A percentile compares a stretch with the other conserved stretches of the same genome.
Conservation (phyloP, 306 rosid species). For the Macrotyloma uniflorum region DNA sequence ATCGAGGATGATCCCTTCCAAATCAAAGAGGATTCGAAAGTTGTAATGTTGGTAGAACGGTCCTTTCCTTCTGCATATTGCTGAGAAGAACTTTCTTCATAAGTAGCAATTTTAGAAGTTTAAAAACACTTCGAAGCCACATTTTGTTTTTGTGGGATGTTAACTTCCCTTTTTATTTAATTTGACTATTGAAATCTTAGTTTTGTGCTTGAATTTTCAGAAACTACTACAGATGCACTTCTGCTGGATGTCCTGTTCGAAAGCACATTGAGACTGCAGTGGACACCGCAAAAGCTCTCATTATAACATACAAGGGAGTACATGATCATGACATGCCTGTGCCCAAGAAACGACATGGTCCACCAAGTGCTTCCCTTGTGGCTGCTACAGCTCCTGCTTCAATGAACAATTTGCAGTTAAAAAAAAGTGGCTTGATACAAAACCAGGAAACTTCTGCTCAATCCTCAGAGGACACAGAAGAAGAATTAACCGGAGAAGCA, state of each 20-base stretch:
- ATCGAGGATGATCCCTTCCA: slow-evolving; percentile 20
- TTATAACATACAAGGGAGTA: slow-evolving; percentile 81
- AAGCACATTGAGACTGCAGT: slow-evolving; percentile 78
- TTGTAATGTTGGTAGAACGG: neutral
- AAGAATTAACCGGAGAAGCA: slow-evolving; percentile 81
- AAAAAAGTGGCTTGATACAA: slow-evolving; percentile 44
- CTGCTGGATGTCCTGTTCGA: slow-evolving; percentile 90
- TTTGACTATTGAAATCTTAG: neutral
- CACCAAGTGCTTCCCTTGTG: slow-evolving; percentile 73
- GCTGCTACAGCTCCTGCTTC: slow-evolving; percentile 85
- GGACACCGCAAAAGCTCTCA: slow-evolving; percentile 61
- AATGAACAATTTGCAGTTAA: slow-evolving; percentile 54
- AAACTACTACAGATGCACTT: slow-evolving; percentile 91
- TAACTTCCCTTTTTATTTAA: neutral
- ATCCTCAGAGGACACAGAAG: slow-evolving; percentile 73
- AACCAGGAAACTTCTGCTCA: slow-evolving; percentile 51
- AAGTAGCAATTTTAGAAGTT: neutral
- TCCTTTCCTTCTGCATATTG: neutral
- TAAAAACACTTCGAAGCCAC: neutral
- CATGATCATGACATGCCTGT: slow-evolving; percentile 94
- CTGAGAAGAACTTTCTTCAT: neutral
- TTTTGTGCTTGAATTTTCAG: slow-evolving; percentile 46
- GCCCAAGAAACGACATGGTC: slow-evolving; percentile 86
- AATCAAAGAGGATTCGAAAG: slow-evolving; percentile 9
- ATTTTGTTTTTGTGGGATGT: neutral